Base-by-base conservation (phyloP, 352 stramenopile genomes). In the Globisporangium sylvaticum region DNA sequence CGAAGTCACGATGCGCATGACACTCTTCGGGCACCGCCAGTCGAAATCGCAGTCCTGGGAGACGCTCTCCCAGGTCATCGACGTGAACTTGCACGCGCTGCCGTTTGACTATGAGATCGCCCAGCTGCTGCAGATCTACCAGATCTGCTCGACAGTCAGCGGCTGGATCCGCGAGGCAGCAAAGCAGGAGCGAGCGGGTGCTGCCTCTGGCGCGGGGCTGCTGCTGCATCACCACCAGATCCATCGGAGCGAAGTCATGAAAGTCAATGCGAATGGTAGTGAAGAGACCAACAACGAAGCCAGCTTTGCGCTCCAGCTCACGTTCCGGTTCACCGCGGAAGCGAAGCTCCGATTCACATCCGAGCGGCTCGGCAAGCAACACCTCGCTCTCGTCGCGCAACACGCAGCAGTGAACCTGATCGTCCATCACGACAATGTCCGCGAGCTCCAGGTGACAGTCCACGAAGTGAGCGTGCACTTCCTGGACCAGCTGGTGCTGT, bases 241-340 rank as follows among this genome's bases (percentile, higher is more conserved):
- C 18, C 27, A 61, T n/a, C 53, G 44, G 8, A 25, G 42, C 55
- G 31, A 48, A 9, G 39, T 37, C 53, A 24, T 62, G 48, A 53
- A 59, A 27, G n/a, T 0, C 27, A 34, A 7, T 15, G 56, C 18
- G 4, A 31, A 34, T 24, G 34, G 46, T 0, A 52, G 55, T n/a
- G 58, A 67, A 3, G 39, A 64, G 20, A 62, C 5, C 1, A 56
- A 48, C 32, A 71, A n/a, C 14, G 56, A 68, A 46, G 71, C 31
- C 4, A 87, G 67, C 56, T 87, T 87, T 56, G 80, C 81, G 5
- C 65, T 87, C 12, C 82, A 89, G 55, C 65, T 89, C 22, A 90
- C 82, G 5, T 76, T 88, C 22, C 75, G 80, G 22, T 75, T 80
- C 31, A 84, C 79, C 0, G 48, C 73, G 0, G 73, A 89, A 58